Percentiles rank a stretch among this genome's conserved stretches.
Conservation (phyloP, 768 basidiomycete genomes). For the Boletus edulis region DNA sequence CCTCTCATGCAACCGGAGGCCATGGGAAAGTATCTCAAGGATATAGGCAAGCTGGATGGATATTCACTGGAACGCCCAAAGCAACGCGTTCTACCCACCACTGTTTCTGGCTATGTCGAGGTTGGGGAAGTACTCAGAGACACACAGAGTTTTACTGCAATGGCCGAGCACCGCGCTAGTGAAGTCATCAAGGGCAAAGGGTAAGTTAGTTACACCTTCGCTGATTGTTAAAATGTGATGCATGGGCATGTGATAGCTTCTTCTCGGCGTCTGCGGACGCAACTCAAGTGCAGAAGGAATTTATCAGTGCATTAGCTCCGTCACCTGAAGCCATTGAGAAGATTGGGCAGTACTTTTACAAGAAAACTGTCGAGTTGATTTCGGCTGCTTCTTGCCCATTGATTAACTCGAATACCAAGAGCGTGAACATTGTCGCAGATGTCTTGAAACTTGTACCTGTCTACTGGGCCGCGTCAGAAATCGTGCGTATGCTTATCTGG, state of each 20-base stretch:
- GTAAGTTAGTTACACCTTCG: slow-evolving; percentile 34
- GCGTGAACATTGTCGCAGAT: slow-evolving; percentile 66
- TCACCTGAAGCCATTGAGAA: slow-evolving; percentile 47
- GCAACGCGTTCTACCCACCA: slow-evolving; percentile 20
- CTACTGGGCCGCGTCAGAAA: slow-evolving; percentile 64
- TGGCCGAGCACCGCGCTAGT: slow-evolving; percentile 49
- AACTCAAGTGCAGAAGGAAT: slow-evolving; percentile 40
- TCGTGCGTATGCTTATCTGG: slow-evolving; percentile 44
- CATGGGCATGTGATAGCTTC: slow-evolving; percentile 45
- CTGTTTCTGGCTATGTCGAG: slow-evolving; percentile 46
- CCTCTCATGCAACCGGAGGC: slow-evolving; percentile 77
- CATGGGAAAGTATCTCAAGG: slow-evolving; percentile 59
- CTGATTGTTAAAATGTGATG: slow-evolving; percentile 1
- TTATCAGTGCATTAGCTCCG: slow-evolving; percentile 47
- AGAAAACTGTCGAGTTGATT: slow-evolving; percentile 61
- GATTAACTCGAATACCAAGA: slow-evolving; percentile 51
- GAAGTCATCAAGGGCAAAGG: slow-evolving; percentile 59
- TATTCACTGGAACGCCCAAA: slow-evolving; percentile 59
- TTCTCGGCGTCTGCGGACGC: slow-evolving; percentile 53
- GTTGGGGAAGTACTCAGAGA: slow-evolving; percentile 54
- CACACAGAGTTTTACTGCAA: slow-evolving; percentile 41
- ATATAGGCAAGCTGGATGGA: slow-evolving; percentile 49
- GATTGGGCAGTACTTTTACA: slow-evolving; percentile 62
- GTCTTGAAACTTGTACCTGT: slow-evolving; percentile 66
- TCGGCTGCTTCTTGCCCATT: slow-evolving; percentile 49